Base-by-base conservation (phyloP, 805 yeast genomes). In the Ogataea chonburiensis region DNA sequence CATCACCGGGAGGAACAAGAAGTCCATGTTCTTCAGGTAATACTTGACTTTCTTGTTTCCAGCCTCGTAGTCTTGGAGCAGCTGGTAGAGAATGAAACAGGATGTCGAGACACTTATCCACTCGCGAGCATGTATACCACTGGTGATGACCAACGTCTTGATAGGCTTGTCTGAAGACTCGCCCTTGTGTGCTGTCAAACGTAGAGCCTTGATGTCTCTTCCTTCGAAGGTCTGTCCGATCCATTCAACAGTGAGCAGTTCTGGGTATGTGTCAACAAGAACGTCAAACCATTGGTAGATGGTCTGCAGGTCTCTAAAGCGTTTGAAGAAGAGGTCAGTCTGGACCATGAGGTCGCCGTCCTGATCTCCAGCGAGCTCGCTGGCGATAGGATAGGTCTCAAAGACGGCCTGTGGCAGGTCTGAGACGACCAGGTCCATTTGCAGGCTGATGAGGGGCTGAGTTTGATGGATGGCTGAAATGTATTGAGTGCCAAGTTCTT, bases 51-150 rank as follows among this genome's bases (percentile, higher is more conserved):
- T 65, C 19, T 53, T 55, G 12, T 55, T 58, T 8, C 60, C 60
- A 0, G 47, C 46, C 15, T 74, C 78, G 48, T 70, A 75, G 30
- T 66, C 68, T 21, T 64, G 55, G 31, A 77, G 51, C 41, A 86
- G 43, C 56, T 68, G 59, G 52, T 66, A 66, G 14, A 79, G 50
- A 3, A 73, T 58, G 58, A 73, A 85, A 42, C 86, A 73, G 1
- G 77, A 80, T 0, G 91, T 70, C 2, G 88, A 74, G 2, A 80
- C 77, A 23, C 88, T 74, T 17, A 86, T 71, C 96, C 96, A 88
- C 58, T 88, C 97, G 34, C 97, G 69, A 0, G 95, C 93, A 61
- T 88, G 96, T 3, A 83, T 71, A 3, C 95, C 96, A 24, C 89
- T 89, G 1, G 91, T 78, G 6, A 88, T 70, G 3, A 86, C 81